Conservation (phyloP, 2,329 filamentous ascomycete genomes). For the Trichoderma polysporum region DNA sequence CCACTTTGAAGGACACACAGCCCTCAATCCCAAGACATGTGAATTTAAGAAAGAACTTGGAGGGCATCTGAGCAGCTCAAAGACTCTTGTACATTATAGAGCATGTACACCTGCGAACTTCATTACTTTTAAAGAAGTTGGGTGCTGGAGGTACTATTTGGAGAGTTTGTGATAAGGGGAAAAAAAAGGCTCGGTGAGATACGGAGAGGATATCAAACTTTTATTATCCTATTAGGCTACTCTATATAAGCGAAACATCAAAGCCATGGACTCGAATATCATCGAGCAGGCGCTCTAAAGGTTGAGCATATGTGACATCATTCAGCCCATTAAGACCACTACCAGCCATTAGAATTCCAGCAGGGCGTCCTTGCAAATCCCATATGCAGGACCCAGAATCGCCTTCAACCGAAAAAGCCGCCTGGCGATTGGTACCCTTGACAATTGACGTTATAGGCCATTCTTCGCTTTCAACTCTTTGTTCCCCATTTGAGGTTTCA, state of each 20-base stretch:
- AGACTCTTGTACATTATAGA: too few species aligned
- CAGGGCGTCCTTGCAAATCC: constrained; percentile 7
- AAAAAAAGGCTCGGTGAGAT: too few species aligned
- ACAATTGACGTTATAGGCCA: not conserved
- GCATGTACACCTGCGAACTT: too few species aligned
- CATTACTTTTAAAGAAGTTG: too few species aligned
- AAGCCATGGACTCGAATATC: not conserved
- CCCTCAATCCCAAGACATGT: too few species aligned
- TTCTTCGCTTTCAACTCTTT: not conserved
- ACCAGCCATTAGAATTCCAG: constrained; percentile 1
- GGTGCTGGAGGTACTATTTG: too few species aligned
- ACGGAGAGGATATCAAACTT: too few species aligned
- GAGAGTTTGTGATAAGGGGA: too few species aligned
- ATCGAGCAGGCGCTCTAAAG: not conserved
- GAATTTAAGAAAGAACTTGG: too few species aligned
- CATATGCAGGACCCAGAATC: constrained; percentile 12
- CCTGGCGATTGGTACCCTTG: not conserved
- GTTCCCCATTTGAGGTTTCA: not conserved
- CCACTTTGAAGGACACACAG: too few species aligned
- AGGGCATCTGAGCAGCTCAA: too few species aligned
- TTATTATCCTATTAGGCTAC: too few species aligned
- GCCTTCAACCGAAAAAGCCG: not conserved
- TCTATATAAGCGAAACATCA: constrained; percentile 5
- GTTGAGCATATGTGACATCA: constrained; percentile 13
- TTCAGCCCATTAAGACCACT: not conserved